phyloP scores from a whole-genome alignment of 768 basidiomycete genomes.

The Russula ochroleuca region DNA sequence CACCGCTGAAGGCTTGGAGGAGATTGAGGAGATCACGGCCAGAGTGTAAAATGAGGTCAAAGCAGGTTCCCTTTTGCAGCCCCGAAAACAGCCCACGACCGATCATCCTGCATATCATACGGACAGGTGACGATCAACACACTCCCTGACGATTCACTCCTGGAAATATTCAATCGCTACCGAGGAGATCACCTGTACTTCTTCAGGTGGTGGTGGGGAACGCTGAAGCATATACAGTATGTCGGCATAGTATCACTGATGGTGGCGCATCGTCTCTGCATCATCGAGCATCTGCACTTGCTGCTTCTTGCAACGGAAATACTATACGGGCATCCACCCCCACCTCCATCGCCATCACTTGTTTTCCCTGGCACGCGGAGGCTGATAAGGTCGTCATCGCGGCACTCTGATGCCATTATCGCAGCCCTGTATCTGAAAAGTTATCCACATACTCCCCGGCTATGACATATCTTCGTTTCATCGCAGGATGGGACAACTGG shows the following conservation, averaged over 20 bases:
- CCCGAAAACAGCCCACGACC: not conserved
- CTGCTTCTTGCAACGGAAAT: not conserved
- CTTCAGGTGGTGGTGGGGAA: constrained; percentile 1
- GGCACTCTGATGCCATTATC: not conserved
- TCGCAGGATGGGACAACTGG: not conserved
- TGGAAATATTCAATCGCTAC: not conserved
- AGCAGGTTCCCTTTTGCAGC: too few relatives aligned
- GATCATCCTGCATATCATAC: not conserved
- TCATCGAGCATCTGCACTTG: not conserved
- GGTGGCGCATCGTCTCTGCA: not conserved
- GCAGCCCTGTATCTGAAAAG: not conserved
- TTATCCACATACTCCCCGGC: not conserved
- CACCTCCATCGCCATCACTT: not conserved
- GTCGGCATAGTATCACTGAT: too few relatives aligned
- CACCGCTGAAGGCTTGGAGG: not conserved
- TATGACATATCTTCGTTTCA: not conserved
- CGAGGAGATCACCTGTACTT: not conserved
- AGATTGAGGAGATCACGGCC: too few relatives aligned
- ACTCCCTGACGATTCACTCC: not conserved
- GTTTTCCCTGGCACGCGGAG: not conserved
- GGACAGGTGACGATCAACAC: not conserved
- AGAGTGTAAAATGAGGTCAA: not conserved
- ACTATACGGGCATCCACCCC: not conserved
- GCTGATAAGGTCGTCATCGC: not conserved
- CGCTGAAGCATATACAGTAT: not conserved